These are phyloP conservation scores for Salvia miltiorrhiza DNA, from an alignment of 257 asterid species.

Conservation along the genomic window DNA sequence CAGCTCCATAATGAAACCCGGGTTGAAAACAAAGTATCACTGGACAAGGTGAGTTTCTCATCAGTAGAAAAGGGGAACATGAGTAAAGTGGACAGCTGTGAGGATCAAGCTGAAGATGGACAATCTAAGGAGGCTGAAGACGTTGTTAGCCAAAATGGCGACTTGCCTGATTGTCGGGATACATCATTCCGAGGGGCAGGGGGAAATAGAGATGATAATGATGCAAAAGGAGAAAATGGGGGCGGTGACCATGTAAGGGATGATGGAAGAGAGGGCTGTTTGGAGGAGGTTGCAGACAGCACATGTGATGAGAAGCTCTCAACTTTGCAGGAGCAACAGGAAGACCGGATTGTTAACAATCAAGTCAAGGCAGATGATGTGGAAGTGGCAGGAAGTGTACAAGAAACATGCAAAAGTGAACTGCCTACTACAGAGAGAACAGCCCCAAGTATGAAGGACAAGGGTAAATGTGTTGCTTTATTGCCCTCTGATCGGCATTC, in stretches of 20 bases:
- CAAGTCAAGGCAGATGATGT: slow-evolving; percentile 42
- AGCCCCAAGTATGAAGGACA: slow-evolving; percentile 46
- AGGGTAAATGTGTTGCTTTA: slow-evolving; percentile 63
- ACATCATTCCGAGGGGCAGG: slow-evolving; percentile 25
- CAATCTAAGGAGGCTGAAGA: slow-evolving; percentile 34
- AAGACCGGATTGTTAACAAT: slow-evolving; percentile 28
- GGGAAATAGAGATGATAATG: slow-evolving; percentile 33
- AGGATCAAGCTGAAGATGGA: slow-evolving; percentile 39
- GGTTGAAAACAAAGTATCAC: slow-evolving; percentile 27
- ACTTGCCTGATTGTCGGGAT: slow-evolving; percentile 38
- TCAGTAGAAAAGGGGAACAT: slow-evolving; percentile 33
- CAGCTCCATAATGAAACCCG: slow-evolving; percentile 26
- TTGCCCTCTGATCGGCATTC: slow-evolving; percentile 33
- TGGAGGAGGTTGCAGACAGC: slow-evolving; percentile 46
- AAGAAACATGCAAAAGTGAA: slow-evolving; percentile 38
- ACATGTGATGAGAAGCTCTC: slow-evolving; percentile 38
- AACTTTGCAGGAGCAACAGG: slow-evolving; percentile 38
- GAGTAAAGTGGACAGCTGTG: slow-evolving; percentile 27
- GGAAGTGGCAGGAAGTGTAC: slow-evolving; percentile 30
- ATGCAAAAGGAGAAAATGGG: slow-evolving; percentile 32
- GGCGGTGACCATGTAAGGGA: slow-evolving; percentile 30
- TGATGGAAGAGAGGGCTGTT: slow-evolving; percentile 30
- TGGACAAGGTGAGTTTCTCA: slow-evolving; percentile 25
- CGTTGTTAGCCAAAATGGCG: slow-evolving; percentile 27
- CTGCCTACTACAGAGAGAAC: slow-evolving; percentile 36